Percentiles rank a stretch among this genome's conserved stretches.
Conservation (phyloP, 2,329 filamentous ascomycete species). For the Sporothrix protearum region DNA sequence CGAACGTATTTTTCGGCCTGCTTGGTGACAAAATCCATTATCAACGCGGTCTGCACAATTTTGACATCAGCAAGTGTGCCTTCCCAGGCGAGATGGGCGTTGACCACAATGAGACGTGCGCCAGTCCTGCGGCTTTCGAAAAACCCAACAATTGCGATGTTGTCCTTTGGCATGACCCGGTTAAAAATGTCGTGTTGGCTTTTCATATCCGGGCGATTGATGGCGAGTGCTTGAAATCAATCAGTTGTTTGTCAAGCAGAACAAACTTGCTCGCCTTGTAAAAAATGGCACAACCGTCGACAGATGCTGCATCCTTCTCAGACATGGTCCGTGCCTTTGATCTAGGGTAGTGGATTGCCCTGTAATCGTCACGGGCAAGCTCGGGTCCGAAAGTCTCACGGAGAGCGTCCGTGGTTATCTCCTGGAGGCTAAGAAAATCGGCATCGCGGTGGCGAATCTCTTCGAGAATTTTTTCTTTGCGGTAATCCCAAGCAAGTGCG, state of each 20-base stretch:
- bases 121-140: constrained; percentile 89
- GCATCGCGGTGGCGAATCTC: constrained; percentile 76
- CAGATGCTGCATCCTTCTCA: constrained; percentile 80
- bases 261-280: constrained; percentile 86
- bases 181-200: constrained; percentile 97
- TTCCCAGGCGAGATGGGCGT: constrained; percentile 95
- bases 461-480: constrained; percentile 75
- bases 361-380: constrained; percentile 83
- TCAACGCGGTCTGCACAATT: constrained; percentile 87
- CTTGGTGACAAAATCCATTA: constrained; percentile 89
- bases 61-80: constrained; percentile 89
- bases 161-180: constrained; percentile 95
- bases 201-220: constrained; percentile 95
- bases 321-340: constrained; percentile 87
- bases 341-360: constrained; percentile 89
- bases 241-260: constrained; percentile 85
- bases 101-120: constrained; percentile 86
- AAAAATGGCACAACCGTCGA: constrained; percentile 95
- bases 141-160: constrained; percentile 89
- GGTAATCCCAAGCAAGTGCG: constrained; percentile 82
- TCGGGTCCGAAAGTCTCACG: constrained; percentile 87
- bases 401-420: constrained; percentile 88
- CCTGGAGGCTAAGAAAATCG: constrained; percentile 89
- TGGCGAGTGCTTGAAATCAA: constrained; percentile 91
- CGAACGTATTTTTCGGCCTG: constrained; percentile 81